Conservation (phyloP, 352 stramenopile species). For the Phytophthora idaei region DNA sequence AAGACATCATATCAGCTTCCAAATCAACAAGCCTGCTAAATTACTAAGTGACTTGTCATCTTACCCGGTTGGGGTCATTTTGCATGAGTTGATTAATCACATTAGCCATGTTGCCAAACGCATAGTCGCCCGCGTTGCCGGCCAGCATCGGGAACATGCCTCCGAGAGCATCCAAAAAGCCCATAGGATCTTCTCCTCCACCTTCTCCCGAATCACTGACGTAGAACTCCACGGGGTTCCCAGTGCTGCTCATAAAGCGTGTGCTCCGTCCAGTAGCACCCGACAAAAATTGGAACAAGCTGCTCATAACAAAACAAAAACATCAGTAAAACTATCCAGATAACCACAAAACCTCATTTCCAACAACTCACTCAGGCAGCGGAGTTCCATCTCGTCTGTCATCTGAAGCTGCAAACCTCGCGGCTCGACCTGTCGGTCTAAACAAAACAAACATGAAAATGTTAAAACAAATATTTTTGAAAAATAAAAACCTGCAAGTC, state of each 20-base stretch:
- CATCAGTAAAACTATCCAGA: slow-evolving; percentile 7
- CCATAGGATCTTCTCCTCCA: slow-evolving; percentile 45
- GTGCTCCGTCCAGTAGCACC: slow-evolving; percentile 39
- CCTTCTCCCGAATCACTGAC: slow-evolving; percentile 62
- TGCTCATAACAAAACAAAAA: slow-evolving; percentile 16
- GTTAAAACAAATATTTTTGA: slow-evolving; percentile 7
- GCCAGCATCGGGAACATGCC: slow-evolving; percentile 65
- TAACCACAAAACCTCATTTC: not conserved
- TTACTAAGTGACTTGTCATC: slow-evolving; percentile 3
- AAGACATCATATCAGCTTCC: slow-evolving; percentile 13
- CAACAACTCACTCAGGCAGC: slow-evolving; percentile 36
- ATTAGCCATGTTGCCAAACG: slow-evolving; percentile 82
- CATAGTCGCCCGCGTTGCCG: slow-evolving; percentile 81
- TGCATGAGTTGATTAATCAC: slow-evolving; percentile 92
- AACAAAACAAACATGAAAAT: slow-evolving; percentile 5
- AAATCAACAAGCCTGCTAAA: slow-evolving; percentile 3
- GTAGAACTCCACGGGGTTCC: slow-evolving; percentile 78
- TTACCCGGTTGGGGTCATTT: slow-evolving; percentile 85
- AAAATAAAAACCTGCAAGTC: slow-evolving; percentile 4
- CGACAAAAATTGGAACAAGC: slow-evolving; percentile 58
- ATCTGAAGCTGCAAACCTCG: slow-evolving; percentile 25
- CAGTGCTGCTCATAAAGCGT: slow-evolving; percentile 68
- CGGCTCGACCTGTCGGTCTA: slow-evolving; percentile 25
- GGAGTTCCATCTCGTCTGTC: slow-evolving; percentile 21
- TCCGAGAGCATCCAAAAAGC: slow-evolving; percentile 64